These are phyloP conservation scores for Vickermania spadyakhi DNA, from an alignment of 208 protist genomes.

Conservation along the genomic window DNA sequence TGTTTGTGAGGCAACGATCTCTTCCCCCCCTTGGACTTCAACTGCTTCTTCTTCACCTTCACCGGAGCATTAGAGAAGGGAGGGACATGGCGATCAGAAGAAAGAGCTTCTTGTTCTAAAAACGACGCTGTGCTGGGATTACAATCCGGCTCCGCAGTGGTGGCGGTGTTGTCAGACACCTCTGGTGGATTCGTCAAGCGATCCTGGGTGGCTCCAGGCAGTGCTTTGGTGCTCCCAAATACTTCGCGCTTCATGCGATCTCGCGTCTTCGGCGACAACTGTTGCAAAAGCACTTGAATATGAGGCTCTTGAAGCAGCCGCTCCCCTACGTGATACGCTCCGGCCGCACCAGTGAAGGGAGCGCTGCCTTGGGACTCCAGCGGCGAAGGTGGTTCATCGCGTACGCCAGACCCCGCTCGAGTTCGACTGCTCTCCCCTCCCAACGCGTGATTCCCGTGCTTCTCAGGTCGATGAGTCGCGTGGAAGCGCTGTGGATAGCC, in stretches of 20 bases:
- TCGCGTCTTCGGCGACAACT: background rate
- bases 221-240: background rate
- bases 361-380: too few species aligned
- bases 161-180: background rate
- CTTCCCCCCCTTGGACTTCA: background rate
- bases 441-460: too few species aligned
- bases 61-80: background rate
- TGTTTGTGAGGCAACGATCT: background rate
- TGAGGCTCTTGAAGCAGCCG: background rate
- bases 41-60: background rate
- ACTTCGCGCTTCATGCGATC: background rate
- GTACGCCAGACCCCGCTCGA: too few species aligned
- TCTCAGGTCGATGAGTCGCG: too few species aligned
- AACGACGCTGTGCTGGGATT: background rate
- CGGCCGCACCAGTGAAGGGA: background rate
- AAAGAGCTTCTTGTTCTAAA: background rate
- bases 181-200: background rate
- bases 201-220: background rate
- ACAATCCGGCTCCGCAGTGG: background rate
- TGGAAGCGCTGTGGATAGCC: too few species aligned
- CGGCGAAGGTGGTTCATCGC: too few species aligned
- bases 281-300: background rate
- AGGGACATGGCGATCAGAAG: background rate
- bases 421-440: too few species aligned
- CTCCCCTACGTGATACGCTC: background rate